A percentile compares a stretch with the other conserved stretches of the same genome.
These are phyloP conservation scores for Komagataella pseudopastoris DNA, from an alignment of 805 yeast genomes.

Conservation along the genomic window DNA sequence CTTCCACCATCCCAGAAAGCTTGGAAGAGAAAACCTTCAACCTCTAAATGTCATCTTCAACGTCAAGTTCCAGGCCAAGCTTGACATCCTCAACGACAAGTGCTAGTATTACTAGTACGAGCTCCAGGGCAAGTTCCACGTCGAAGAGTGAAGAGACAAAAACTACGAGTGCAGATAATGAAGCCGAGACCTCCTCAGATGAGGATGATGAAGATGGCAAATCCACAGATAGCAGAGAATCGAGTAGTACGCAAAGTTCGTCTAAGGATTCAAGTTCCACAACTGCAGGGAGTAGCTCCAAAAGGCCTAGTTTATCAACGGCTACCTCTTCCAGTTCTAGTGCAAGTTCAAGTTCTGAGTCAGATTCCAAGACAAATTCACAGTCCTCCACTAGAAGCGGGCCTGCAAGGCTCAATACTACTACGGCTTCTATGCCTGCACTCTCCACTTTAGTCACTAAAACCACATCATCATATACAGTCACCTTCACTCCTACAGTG, in stretches of 20 bases:
- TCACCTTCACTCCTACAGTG: constrained; percentile 8
- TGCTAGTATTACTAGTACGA: not conserved
- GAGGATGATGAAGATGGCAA: not conserved
- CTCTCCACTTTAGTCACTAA: constrained; percentile 2
- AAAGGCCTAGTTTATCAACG: not conserved
- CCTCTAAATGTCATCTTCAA: not conserved
- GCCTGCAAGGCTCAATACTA: not conserved
- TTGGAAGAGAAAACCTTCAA: not conserved
- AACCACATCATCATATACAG: constrained; percentile 4
- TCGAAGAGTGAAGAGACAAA: not conserved
- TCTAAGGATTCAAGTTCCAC: too few relatives aligned
- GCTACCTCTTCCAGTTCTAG: not conserved
- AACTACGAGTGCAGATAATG: not conserved
- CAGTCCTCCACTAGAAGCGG: not conserved
- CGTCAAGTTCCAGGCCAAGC: not conserved
- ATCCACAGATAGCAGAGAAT: not conserved
- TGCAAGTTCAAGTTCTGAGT: not conserved
- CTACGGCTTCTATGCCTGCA: not conserved
- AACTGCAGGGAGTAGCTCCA: not conserved
- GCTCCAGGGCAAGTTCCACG: not conserved
- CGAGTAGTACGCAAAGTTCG: too few relatives aligned
- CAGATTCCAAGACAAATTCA: not conserved
- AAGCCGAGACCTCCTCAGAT: not conserved
- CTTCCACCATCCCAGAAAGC: not conserved
- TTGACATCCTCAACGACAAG: not conserved